phyloP scores from a whole-genome alignment of 495 filamentous ascomycete species.

The Penicillium diatomitis region DNA sequence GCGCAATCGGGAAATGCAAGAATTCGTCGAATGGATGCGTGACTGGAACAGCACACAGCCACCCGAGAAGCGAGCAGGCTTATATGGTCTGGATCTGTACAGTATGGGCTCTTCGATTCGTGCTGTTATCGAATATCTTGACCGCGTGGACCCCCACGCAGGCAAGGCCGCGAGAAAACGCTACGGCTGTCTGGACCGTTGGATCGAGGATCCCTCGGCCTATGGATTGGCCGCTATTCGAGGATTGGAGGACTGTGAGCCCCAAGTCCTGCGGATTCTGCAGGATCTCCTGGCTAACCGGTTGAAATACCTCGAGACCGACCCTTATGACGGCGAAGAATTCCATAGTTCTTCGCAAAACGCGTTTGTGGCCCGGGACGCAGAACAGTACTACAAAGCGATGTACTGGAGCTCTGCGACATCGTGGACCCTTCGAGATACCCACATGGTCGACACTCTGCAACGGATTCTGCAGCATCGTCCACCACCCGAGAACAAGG shows the following conservation, averaged over 20 bases:
- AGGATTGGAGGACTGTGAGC: constrained; percentile 41
- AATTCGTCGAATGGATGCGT: constrained; percentile 50
- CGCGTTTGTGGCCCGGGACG: constrained; percentile 44
- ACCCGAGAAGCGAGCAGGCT: constrained; percentile 30
- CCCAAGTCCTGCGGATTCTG: constrained; percentile 39
- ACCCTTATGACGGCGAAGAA: constrained; percentile 35
- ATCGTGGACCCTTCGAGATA: constrained; percentile 50
- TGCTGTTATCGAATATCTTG: constrained; percentile 46
- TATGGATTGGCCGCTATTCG: constrained; percentile 42
- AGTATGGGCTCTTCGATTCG: constrained; percentile 43
- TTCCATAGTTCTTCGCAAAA: constrained; percentile 48
- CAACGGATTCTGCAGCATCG: constrained; percentile 36
- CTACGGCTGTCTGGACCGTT: constrained; percentile 41
- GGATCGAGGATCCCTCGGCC: constrained; percentile 43
- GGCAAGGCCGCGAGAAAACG: constrained; percentile 34
- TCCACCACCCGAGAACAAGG: constrained; percentile 31
- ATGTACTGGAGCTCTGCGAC: constrained; percentile 50
- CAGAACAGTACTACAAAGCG: constrained; percentile 48
- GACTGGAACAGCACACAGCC: constrained; percentile 30
- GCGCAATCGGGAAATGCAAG: constrained; percentile 47
- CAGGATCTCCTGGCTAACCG: constrained; percentile 34
- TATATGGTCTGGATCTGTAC: constrained; percentile 50
- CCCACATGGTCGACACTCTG: constrained; percentile 51
- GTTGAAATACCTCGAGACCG: constrained; percentile 30
- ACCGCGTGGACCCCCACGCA: constrained; percentile 37